These are phyloP conservation scores for Lachnellula occidentalis DNA, from an alignment of 2,329 filamentous ascomycete genomes.

Conservation along the genomic window DNA sequence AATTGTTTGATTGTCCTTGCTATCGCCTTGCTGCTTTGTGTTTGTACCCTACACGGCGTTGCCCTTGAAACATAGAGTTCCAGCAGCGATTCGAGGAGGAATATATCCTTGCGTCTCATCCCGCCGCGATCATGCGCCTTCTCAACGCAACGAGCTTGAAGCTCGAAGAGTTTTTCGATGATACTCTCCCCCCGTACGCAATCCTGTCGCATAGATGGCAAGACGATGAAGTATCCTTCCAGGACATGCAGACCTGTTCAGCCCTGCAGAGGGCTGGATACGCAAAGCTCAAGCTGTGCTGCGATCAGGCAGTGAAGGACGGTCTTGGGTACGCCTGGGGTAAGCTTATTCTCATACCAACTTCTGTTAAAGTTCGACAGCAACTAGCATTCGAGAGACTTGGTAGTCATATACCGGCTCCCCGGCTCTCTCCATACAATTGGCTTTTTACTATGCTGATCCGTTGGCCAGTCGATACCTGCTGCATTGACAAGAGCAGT, in stretches of 20 bases:
- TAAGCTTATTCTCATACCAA: not conserved
- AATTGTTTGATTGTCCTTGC: too few relatives aligned
- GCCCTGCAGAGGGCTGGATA: conserved; percentile 12
- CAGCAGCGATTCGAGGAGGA: too few relatives aligned
- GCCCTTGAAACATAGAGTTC: too few relatives aligned
- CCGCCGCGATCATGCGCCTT: conserved; percentile 6
- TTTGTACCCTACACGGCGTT: too few relatives aligned
- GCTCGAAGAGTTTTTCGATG: conserved; percentile 10
- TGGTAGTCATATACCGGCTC: too few relatives aligned
- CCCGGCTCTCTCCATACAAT: too few relatives aligned
- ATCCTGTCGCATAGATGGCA: conserved; percentile 33
- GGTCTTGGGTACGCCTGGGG: conserved; percentile 7
- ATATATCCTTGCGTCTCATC: too few relatives aligned
- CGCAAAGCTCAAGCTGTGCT: conserved; percentile 3
- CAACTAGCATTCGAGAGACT: too few relatives aligned
- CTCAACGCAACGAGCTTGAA: conserved; percentile 7
- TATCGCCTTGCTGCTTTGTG: too few relatives aligned
- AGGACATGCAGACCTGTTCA: conserved; percentile 23
- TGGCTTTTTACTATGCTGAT: too few relatives aligned
- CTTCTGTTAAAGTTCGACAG: not conserved
- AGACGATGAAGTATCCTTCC: conserved; percentile 27
- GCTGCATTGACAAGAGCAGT: conserved; percentile 23
- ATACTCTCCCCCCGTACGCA: conserved; percentile 26
- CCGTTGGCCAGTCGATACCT: conserved; percentile 9
- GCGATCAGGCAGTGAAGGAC: conserved; percentile 1